Base-by-base conservation (phyloP, 1,139 yeast genomes). In the Zygoascus hellenicus region DNA sequence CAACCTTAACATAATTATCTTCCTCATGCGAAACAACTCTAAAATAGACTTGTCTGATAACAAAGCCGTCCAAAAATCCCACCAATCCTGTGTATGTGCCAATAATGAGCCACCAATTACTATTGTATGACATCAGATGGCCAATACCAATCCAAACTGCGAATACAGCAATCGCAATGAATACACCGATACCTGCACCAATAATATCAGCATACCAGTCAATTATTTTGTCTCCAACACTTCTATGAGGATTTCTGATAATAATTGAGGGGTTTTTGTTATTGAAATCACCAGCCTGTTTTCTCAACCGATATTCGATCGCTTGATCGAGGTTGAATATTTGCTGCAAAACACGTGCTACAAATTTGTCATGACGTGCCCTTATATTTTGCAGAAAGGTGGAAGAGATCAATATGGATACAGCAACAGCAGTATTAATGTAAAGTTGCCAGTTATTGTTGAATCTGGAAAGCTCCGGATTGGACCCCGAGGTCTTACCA, bases 1-100 rank as follows among this genome's bases (percentile, higher is more conserved):
- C 35, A 9, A 43, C 17, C 13, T 7, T 14, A 11, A n/a, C 43
- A 22, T 31, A 43, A 9, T 43, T 30, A 11, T 5, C 28, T 10
- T 35, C 16, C 19, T 43, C 46, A 37, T 36, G 37, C 15, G 38
- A 15, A 4, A 28, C 29, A 5, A 43, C 16, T 26, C 37, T 11
- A 43, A 26, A 22, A 41, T 65, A 69, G n/a, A 64, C 65, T 43
- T 68, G 66, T 53, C 73, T 59, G 37, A 69, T 55, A 22, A 64
- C 67, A 51, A 67, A 69, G 1, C 73, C 72, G 51, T 69, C 73
- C 35, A 65, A 50, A 50, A 68, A 68, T 3, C 73, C 72, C 31
- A 68, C 58, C 28, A 69, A 57, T 17, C 74, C 74, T 0, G 73
- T 67, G 50, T 69, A 69, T 2, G 74, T 67, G 43, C 73, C 74